Percentiles rank a stretch among this genome's conserved stretches.
Evolutionary conservation across 306 rosid species (phyloP).

Genomic region (Begonia fuchsioides): DNA sequence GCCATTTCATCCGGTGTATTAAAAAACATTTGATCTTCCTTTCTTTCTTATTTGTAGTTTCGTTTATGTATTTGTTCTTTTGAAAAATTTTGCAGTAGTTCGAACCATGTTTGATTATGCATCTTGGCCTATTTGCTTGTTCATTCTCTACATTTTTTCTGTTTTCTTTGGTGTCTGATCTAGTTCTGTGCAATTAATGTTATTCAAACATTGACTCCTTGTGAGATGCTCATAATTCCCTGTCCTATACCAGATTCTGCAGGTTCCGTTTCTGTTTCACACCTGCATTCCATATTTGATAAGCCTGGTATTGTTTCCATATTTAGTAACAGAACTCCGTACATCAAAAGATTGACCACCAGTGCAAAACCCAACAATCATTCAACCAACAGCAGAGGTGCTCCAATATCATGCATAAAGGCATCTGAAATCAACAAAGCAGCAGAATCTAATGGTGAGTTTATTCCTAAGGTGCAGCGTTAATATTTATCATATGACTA

Average conservation of each 20-base stretch:
- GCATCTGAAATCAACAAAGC: constrained; percentile 38
- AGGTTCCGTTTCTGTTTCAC: constrained; percentile 35
- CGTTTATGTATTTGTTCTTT: too few relatives aligned
- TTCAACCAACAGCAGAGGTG: constrained; percentile 27
- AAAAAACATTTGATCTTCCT: too few relatives aligned
- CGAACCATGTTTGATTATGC: too few relatives aligned
- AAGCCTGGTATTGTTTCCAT: constrained; percentile 35
- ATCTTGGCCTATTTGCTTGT: too few relatives aligned
- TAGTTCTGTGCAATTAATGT: too few relatives aligned
- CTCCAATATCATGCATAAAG: constrained; percentile 40
- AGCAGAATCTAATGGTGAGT: constrained; percentile 47
- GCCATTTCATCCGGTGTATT: too few relatives aligned
- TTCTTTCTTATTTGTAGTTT: too few relatives aligned
- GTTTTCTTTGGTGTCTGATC: too few relatives aligned
- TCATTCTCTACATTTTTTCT: too few relatives aligned
- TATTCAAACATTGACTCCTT: neutral
- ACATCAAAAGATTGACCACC: constrained; percentile 27
- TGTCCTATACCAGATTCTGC: constrained; percentile 37
- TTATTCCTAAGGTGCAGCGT: constrained; percentile 2
- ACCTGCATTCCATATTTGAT: constrained; percentile 34
- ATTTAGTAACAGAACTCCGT: constrained; percentile 22
- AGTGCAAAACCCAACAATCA: constrained; percentile 28
- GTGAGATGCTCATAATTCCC: constrained; percentile 5
- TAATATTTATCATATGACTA: neutral
- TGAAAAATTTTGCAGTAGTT: too few relatives aligned